Conservation (phyloP, 2,329 filamentous ascomycete genomes). For the Ilyonectria destructans region DNA sequence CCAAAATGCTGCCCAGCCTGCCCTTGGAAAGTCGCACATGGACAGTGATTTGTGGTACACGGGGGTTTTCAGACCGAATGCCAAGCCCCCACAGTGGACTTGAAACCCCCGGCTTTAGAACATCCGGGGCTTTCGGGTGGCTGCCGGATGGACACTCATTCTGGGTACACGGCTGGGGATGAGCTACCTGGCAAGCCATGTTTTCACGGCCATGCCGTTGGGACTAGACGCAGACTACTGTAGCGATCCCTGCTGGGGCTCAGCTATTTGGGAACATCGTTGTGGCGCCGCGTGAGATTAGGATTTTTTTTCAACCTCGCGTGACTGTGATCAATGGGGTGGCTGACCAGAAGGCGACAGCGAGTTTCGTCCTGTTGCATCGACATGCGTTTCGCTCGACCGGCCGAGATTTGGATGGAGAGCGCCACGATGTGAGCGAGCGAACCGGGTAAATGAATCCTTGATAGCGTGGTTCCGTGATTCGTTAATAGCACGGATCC, state of each 20-base stretch:
- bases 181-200: slow-evolving; percentile 19
- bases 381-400: slow-evolving; percentile 1
- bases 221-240: slow-evolving; percentile 16
- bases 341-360: slow-evolving; percentile 7
- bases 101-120: slow-evolving; percentile 18
- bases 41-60: background rate
- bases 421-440: slow-evolving; percentile 26
- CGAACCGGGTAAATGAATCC: slow-evolving; percentile 20
- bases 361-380: slow-evolving; percentile 9
- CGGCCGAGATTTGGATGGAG: slow-evolving; percentile 19
- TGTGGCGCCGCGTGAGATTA: slow-evolving; percentile 14
- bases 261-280: slow-evolving; percentile 15
- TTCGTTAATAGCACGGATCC: slow-evolving; percentile 13
- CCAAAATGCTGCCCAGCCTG: background rate
- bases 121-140: slow-evolving; percentile 20
- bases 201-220: slow-evolving; percentile 20
- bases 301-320: slow-evolving; percentile 21
- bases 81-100: slow-evolving; percentile 18
- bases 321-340: slow-evolving; percentile 25
- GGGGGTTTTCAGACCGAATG: slow-evolving; percentile 7
- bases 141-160: slow-evolving; percentile 19
- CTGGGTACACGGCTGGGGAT: slow-evolving; percentile 9
- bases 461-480: slow-evolving; percentile 12
- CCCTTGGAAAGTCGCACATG: slow-evolving; percentile 3
- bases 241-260: slow-evolving; percentile 23